Evolutionary conservation across 495 filamentous ascomycete species (phyloP).

Genomic region (Trichoderma asperelloides): DNA sequence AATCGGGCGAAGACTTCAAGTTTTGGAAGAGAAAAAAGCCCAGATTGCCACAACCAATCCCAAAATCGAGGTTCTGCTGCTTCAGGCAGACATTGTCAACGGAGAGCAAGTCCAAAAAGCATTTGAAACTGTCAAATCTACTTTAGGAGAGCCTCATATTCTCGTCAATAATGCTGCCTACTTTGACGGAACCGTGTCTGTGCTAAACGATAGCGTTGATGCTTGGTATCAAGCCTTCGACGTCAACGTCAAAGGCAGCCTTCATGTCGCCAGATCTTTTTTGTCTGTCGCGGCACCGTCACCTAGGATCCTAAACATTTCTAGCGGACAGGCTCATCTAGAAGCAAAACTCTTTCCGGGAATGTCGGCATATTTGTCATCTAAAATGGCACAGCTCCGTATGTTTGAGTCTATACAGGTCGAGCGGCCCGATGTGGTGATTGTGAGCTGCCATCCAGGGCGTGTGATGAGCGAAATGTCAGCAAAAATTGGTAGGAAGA

Average conservation of each 20-base stretch:
- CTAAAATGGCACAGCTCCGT: conserved; percentile 33
- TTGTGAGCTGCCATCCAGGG: conserved; percentile 33
- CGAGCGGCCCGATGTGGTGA: conserved; percentile 32
- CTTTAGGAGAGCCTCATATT: conserved; percentile 8
- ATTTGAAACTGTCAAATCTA: conserved; percentile 11
- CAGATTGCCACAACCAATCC: not conserved
- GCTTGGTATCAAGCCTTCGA: conserved; percentile 12
- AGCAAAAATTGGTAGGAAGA: conserved; percentile 16
- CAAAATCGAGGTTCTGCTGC: conserved; percentile 14
- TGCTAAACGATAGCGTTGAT: not conserved
- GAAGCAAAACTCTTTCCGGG: conserved; percentile 16
- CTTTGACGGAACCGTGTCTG: not conserved
- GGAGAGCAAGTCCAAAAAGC: conserved; percentile 16
- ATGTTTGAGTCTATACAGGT: conserved; percentile 30
- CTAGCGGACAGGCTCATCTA: conserved; percentile 17
- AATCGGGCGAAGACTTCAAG: not conserved
- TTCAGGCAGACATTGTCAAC: conserved; percentile 14
- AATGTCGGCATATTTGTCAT: conserved; percentile 28
- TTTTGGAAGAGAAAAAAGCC: not conserved
- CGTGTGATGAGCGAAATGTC: conserved; percentile 29
- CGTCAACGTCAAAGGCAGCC: conserved; percentile 32
- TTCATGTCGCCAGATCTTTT: conserved; percentile 28
- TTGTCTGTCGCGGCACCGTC: conserved; percentile 23
- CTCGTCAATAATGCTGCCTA: not conserved
- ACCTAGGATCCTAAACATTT: conserved; percentile 25